Evolutionary conservation across 2,329 filamentous ascomycete genomes (phyloP).

Genomic region (Ascocoryne sarcoides): DNA sequence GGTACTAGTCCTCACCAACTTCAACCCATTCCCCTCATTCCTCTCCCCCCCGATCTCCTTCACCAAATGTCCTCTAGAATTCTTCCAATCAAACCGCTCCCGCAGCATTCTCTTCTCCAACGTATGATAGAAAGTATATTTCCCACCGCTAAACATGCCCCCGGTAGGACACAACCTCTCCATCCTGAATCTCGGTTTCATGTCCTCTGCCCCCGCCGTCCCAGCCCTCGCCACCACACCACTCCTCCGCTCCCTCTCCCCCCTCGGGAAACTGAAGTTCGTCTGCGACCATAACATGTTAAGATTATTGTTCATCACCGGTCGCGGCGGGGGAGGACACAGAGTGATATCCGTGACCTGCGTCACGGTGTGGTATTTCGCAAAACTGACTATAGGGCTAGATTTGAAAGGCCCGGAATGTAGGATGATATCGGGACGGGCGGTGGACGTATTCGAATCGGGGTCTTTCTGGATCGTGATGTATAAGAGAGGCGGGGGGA

Average conservation of each 20-base stretch:
- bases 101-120: constrained; percentile 11
- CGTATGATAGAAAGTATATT: constrained; percentile 20
- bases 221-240: not conserved
- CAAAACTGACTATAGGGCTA: constrained; percentile 17
- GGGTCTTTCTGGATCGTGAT: constrained; percentile 17
- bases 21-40: constrained; percentile 16
- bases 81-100: constrained; percentile 23
- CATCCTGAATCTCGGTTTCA: constrained; percentile 11
- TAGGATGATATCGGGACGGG: constrained; percentile 19
- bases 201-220: not conserved
- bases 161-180: constrained; percentile 15
- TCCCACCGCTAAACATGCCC: constrained; percentile 18
- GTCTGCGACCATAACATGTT: constrained; percentile 1
- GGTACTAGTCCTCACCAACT: constrained; percentile 17
- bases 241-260: not conserved
- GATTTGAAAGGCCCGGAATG: constrained; percentile 18
- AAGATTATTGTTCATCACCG: constrained; percentile 1
- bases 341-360: constrained; percentile 21
- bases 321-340: constrained; percentile 14
- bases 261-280: constrained; percentile 6
- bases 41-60: constrained; percentile 1
- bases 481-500: constrained; percentile 21
- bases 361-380: constrained; percentile 19
- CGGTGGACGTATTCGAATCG: constrained; percentile 6
- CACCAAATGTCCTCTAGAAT: constrained; percentile 10